A percentile compares a stretch with the other conserved stretches of the same genome.
Conservation (phyloP, 2,329 filamentous ascomycete genomes). For the Diaporthe citri region DNA sequence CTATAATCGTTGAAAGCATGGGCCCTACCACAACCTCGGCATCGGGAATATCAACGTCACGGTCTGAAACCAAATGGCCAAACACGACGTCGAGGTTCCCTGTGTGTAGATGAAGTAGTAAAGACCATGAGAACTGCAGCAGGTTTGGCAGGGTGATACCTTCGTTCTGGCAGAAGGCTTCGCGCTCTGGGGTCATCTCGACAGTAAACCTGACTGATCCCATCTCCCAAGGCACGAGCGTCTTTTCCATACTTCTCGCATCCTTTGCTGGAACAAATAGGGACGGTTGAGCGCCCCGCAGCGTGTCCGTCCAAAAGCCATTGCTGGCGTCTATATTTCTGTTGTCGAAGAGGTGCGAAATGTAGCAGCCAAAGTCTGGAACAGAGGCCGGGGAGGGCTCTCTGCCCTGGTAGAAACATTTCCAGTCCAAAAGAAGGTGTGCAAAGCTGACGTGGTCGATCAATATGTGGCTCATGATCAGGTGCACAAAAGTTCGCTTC, state of each 20-base stretch:
- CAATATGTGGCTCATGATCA: slow-evolving; percentile 13
- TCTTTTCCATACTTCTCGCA: background rate
- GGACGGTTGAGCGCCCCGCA: background rate
- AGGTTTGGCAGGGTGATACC: background rate
- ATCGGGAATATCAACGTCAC: background rate
- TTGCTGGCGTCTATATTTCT: background rate
- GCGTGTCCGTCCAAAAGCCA: background rate
- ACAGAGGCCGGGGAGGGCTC: background rate
- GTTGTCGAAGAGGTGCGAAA: background rate
- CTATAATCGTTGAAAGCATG: background rate
- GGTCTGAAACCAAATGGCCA: background rate
- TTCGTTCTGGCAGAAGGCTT: background rate
- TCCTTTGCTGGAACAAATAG: background rate
- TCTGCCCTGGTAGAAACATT: background rate
- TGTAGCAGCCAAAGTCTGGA: background rate
- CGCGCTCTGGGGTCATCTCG: background rate
- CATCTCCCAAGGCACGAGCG: background rate
- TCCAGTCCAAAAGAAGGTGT: background rate
- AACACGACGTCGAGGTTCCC: background rate
- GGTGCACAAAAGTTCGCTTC: background rate
- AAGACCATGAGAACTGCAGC: background rate
- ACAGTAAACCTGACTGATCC: background rate
- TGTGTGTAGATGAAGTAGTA: background rate
- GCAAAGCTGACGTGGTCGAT: slow-evolving; percentile 1
- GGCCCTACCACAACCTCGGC: background rate